Percentiles rank a stretch among this genome's conserved stretches.
These are phyloP conservation scores for Aspergillus terreus DNA, from an alignment of 2,329 filamentous ascomycete genomes.

Conservation along the genomic window DNA sequence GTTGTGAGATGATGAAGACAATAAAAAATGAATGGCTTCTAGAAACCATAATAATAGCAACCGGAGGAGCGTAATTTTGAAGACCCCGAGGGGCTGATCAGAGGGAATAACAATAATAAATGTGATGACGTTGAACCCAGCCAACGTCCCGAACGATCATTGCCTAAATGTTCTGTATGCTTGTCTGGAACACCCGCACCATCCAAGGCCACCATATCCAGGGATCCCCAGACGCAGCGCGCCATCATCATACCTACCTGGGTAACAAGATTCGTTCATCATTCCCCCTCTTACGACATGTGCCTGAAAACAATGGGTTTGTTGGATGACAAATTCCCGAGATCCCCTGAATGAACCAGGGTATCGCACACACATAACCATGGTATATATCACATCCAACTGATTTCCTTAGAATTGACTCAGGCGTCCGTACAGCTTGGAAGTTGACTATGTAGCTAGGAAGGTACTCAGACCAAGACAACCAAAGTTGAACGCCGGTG, in stretches of 20 bases:
- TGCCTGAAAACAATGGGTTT: background rate
- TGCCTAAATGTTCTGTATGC: background rate
- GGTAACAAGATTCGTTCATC: too few relatives aligned
- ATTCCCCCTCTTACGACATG: background rate
- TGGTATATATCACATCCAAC: too few relatives aligned
- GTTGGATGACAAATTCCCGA: constrained; percentile 1
- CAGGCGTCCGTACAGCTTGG: too few relatives aligned
- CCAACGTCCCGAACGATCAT: background rate
- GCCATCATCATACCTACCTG: too few relatives aligned
- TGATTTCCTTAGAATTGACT: too few relatives aligned
- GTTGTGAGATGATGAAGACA: too few relatives aligned
- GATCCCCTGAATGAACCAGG: background rate
- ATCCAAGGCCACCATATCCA: background rate
- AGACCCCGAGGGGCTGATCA: background rate
- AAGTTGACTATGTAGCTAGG: too few relatives aligned
- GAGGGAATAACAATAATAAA: background rate
- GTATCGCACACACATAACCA: too few relatives aligned
- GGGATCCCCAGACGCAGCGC: too few relatives aligned
- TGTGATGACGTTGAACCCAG: background rate
- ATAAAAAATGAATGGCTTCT: too few relatives aligned
- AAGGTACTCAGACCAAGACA: too few relatives aligned
- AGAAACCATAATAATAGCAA: background rate
- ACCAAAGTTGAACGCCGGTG: too few relatives aligned
- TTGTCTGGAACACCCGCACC: background rate
- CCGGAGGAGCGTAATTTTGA: background rate